Base-by-base conservation (phyloP, 306 rosid species). In the Cicer bijugum region DNA sequence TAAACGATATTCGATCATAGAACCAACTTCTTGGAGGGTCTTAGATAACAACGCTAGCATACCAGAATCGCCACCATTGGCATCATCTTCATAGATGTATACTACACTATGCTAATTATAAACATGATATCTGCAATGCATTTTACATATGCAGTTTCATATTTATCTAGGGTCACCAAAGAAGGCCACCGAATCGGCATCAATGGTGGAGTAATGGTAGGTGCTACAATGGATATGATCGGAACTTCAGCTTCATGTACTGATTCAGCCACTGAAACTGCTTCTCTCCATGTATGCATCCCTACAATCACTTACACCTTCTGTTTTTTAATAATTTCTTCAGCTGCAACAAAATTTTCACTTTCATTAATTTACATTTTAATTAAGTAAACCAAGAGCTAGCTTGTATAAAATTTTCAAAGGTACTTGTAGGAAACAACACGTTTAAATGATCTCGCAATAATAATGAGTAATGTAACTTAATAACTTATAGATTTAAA, bases 201-300 rank as follows among this genome's bases (percentile, higher is more conserved):
- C 74, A 75, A 16, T 19, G 82, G 81, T 1, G 89, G 85, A 75
- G 55, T 82, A 9, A 85, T 74, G 57, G 89, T 2, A 7, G 89
- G 87, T 46, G 91, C 73, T 33, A 75, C 87, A 67, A 87, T 85
- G 43, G 94, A 87, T 80, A 89, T 74, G 72, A 87, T 62, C 2
- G 88, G 91, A 75, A 89, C 78, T 75, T 62, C 82, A 80, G 79
- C 19, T 82, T 69, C 75, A 52, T 53, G 71, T 73, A 82, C 83
- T 72, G 82, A 45, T 75, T 82, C 87, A 14, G 89, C 91, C 7
- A 89, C 86, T 23, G 81, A 80, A 72, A 82, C 72, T 61, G 86
- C 86, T 82, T 89, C 88, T 71, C 48, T 74, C 94, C 94, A 89
- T 53, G 76, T 74, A 0, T 80, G 80, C 88, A 82, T 83, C 71